Percentiles rank a stretch among this genome's conserved stretches.
Evolutionary conservation across 139 green algal genomes (phyloP).

Genomic region (Micractinium conductrix): DNA sequence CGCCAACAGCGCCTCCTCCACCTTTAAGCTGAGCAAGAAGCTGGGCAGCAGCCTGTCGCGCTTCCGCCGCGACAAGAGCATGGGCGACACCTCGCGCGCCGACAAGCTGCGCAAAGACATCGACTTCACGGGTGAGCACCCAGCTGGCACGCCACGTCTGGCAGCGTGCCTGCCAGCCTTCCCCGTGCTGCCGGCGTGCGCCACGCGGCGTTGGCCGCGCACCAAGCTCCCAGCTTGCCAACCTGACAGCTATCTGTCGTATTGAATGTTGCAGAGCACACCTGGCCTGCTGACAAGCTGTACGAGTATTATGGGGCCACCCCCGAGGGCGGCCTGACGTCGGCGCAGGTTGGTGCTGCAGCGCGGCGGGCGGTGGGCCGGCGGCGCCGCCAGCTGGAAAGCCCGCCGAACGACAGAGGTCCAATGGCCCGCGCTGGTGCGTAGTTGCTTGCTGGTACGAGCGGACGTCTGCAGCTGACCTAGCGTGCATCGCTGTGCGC

Average conservation of each 20-base stretch:
- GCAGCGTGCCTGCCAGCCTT: too few relatives aligned
- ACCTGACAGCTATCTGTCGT: background rate
- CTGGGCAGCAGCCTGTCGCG: constrained; percentile 18
- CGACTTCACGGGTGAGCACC: constrained; percentile 37
- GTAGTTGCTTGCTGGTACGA: too few relatives aligned
- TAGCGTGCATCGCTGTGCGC: background rate
- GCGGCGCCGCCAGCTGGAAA: background rate
- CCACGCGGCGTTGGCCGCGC: too few relatives aligned
- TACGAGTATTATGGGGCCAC: constrained; percentile 56
- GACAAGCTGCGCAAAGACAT: constrained; percentile 47
- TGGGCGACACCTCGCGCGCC: constrained; percentile 19
- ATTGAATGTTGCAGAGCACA: constrained; percentile 33
- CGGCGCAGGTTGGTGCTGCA: constrained; percentile 66
- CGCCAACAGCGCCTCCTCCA: background rate
- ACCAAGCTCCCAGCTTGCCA: background rate
- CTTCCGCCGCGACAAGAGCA: background rate
- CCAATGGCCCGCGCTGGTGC: too few relatives aligned
- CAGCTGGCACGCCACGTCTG: too few relatives aligned
- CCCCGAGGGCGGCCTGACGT: constrained; percentile 33
- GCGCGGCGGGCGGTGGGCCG: too few relatives aligned
- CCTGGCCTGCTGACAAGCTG: constrained; percentile 56
- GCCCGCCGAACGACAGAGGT: background rate
- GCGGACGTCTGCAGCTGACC: background rate
- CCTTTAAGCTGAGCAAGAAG: constrained; percentile 18
- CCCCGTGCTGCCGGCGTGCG: too few relatives aligned